Base-by-base conservation (phyloP, 805 yeast species). In the Peterozyma toletana region DNA sequence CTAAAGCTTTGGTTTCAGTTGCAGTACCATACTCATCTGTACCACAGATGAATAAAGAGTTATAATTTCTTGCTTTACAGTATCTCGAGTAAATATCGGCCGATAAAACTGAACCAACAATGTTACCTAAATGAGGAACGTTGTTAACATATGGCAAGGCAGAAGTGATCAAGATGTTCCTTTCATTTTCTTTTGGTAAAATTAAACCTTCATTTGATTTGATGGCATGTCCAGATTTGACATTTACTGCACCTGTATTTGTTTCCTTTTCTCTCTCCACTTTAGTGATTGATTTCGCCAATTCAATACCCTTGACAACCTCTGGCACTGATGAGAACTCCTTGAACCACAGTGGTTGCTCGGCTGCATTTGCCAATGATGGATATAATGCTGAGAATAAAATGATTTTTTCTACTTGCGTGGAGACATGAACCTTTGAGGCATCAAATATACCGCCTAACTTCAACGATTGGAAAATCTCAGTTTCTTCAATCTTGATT, bases 1-100 rank as follows among this genome's bases (percentile, higher is more conserved):
- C 98, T 41, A 93, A 68, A 10, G 99, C 99, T 67, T 91, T 93
- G 29, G 99, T 93, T 66, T 93, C 99, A 13, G 99, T 93, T 39
- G 99, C 99, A 46, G 99, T 93, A 62, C 99, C 99, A 62, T 93
- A 93, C 68, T 93, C 99, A 62, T 93, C 99, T 34, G 99, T 93
- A 68, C 99, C 99, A 66, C 99, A 89, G 45, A 93, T 67, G 58
- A 70, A 93, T 51, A 93, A 68, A 16, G 96, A 73, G 62, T 90
- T 93, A 68, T 83, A 83, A 63, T 88, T 86, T 71, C 96, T 80
- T 55, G 83, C 81, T 64, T 89, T 90, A 61, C 86, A 78, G 64
- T 86, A 93, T 59, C 98, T 80, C 44, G 97, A 75, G 65, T 77
- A 93, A 50, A 91, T 86, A 68, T 93, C 99, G 31, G 99, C 99